Conservation (phyloP, 1,284 basidiomycete species). For the Malassezia caprae region DNA sequence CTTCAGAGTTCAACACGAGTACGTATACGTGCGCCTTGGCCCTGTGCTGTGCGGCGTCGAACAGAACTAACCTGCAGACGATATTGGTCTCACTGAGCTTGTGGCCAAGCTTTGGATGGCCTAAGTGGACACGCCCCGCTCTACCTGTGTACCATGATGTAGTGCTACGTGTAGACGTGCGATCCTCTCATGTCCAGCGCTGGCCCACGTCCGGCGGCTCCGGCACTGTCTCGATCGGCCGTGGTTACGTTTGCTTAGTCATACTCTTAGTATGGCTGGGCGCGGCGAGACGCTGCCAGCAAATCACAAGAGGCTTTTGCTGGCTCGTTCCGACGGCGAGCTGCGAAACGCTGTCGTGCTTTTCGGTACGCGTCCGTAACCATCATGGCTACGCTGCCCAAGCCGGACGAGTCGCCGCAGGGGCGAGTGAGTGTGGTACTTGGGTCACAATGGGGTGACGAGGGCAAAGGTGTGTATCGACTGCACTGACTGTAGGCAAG, state of each 20-base stretch:
- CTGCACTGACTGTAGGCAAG: conserved; percentile 29
- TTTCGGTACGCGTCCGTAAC: not conserved
- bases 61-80: conserved; percentile 48
- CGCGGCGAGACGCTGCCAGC: not conserved
- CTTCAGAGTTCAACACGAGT: conserved; percentile 44
- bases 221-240: not conserved
- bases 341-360: not conserved
- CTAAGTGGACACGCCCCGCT: conserved; percentile 39
- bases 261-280: not conserved
- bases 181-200: not conserved
- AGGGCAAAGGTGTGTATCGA: conserved; percentile 35
- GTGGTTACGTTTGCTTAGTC: not conserved
- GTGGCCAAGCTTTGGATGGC: conserved; percentile 61
- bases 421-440: conserved; percentile 45
- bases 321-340: not conserved
- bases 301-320: not conserved
- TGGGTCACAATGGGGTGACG: conserved; percentile 47
- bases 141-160: not conserved
- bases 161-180: conserved; percentile 1
- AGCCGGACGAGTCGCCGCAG: conserved; percentile 36
- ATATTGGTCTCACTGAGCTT: conserved; percentile 77
- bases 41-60: not conserved
- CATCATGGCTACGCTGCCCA: conserved; percentile 43
- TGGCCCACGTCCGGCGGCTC: not conserved
- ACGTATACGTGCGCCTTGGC: conserved; percentile 15